phyloP scores from a whole-genome alignment of 176 grass and related monocot genomes.

The Oryza longistaminata region DNA sequence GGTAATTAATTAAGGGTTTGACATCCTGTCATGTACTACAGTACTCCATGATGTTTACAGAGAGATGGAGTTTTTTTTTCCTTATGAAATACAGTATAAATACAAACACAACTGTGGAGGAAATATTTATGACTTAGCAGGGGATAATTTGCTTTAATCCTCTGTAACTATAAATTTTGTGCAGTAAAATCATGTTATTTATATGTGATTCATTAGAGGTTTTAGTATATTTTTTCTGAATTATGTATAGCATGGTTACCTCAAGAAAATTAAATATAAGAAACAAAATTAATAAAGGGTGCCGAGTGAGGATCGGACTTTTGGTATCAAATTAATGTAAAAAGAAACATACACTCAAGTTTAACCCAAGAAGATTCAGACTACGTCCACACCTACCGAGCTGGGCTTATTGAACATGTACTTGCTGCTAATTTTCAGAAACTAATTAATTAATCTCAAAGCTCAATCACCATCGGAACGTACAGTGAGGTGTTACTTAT shows the following conservation, averaged over 20 bases:
- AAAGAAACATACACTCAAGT: not conserved
- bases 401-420: not conserved
- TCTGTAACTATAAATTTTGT: not conserved
- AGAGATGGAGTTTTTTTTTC: too few relatives aligned
- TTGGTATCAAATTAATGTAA: not conserved
- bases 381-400: not conserved
- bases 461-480: not conserved
- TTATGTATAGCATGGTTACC: not conserved
- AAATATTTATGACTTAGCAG: not conserved
- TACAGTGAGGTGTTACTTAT: not conserved
- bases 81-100: too few relatives aligned
- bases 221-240: not conserved
- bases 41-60: not conserved
- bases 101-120: not conserved
- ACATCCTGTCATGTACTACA: not conserved
- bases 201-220: not conserved
- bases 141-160: not conserved
- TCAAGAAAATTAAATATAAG: not conserved
- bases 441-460: not conserved
- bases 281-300: not conserved
- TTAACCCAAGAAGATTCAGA: not conserved
- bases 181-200: not conserved
- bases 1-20: conserved; percentile 3
- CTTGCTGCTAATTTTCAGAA: not conserved
- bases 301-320: too few relatives aligned